These are phyloP conservation scores for Haplosporangium sp. DNA, from an alignment of 371 early-diverging fungal species.

Conservation along the genomic window DNA sequence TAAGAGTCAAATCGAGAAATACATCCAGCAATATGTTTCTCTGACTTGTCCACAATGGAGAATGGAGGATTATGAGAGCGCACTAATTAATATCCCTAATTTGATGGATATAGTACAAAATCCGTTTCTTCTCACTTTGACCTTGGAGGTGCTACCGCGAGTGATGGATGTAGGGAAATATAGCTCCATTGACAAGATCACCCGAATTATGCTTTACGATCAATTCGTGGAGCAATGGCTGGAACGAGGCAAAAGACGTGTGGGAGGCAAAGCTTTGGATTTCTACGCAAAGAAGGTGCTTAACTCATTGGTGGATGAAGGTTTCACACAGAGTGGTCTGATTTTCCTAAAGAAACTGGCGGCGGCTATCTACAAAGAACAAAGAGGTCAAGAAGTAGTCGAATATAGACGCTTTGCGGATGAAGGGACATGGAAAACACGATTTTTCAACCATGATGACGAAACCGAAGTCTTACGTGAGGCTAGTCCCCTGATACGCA, in stretches of 20 bases:
- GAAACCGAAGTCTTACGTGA: background rate
- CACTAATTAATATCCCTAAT: too few species aligned
- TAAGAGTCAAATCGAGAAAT: background rate
- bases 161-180: too few species aligned
- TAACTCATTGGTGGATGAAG: slow-evolving; percentile 5
- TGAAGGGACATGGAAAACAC: slow-evolving; percentile 7
- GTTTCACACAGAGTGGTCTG: background rate
- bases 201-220: too few species aligned
- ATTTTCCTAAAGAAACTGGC: slow-evolving; percentile 12
- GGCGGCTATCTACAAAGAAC: slow-evolving; percentile 12
- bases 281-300: background rate
- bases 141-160: too few species aligned
- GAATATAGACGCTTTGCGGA: background rate
- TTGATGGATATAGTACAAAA: too few species aligned
- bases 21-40: background rate
- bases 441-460: slow-evolving; percentile 5
- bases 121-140: too few species aligned
- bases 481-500: slow-evolving; percentile 6
- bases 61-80: too few species aligned
- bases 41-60: too few species aligned
- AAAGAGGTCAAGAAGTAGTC: slow-evolving; percentile 9
- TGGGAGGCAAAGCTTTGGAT: background rate
- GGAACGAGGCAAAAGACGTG: background rate
- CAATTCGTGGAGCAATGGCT: slow-evolving; percentile 11
- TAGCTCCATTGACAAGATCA: too few species aligned